Conservation (phyloP, 106 monocot species). For the Dioscorea alata region DNA sequence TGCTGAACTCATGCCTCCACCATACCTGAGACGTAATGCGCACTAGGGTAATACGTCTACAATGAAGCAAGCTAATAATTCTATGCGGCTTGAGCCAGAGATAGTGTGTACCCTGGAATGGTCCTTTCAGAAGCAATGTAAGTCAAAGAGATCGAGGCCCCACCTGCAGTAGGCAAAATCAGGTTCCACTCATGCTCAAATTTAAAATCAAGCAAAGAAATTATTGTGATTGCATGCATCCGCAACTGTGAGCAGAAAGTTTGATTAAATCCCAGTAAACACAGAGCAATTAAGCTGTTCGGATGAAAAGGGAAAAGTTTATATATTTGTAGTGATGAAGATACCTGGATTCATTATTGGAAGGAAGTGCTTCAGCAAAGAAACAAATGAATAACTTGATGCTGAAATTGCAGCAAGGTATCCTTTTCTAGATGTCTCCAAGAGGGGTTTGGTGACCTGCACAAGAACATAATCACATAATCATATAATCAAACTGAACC, state of each 20-base stretch:
- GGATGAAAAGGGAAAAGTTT: no score
- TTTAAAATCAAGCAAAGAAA: neutral
- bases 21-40: constrained; percentile 37
- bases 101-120: constrained; percentile 57
- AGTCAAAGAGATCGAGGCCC: constrained; percentile 65
- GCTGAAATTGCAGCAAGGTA: constrained; percentile 96
- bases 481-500: neutral
- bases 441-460: constrained; percentile 79
- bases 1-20: constrained; percentile 98
- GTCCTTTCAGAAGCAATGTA: constrained; percentile 86
- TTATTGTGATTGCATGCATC: no score
- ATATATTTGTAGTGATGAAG: neutral
- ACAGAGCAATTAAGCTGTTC: no score
- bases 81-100: neutral
- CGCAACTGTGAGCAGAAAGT: no score
- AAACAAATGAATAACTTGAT: constrained; percentile 91
- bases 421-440: constrained; percentile 91
- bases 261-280: no score
- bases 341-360: constrained; percentile 98
- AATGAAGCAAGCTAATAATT: no score
- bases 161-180: constrained; percentile 14
- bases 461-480: neutral
- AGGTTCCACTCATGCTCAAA: neutral
- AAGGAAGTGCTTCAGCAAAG: constrained; percentile 84
- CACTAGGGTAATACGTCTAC: no score